Conservation (phyloP, 306 rosid genomes). For the Luffa acutangula region DNA sequence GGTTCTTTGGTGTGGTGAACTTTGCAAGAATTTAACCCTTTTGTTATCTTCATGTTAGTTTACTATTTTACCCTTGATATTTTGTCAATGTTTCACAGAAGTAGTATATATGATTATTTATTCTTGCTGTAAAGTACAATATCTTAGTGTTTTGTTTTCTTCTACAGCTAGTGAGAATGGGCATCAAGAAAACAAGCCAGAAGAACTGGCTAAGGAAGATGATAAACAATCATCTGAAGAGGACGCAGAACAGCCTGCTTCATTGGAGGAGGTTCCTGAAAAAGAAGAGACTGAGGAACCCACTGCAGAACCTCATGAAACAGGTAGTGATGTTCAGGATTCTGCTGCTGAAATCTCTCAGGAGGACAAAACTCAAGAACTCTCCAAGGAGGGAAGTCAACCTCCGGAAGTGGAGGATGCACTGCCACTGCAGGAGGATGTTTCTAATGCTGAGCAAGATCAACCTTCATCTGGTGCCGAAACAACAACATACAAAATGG, state of each 20-base stretch:
- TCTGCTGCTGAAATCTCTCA: conserved; percentile 25
- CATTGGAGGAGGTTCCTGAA: conserved; percentile 20
- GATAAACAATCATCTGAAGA: conserved; percentile 19
- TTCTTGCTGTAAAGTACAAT: not conserved
- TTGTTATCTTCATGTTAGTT: not conserved
- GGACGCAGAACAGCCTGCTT: conserved; percentile 20
- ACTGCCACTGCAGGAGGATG: conserved; percentile 39
- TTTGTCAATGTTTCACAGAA: not conserved
- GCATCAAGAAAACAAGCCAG: conserved; percentile 31
- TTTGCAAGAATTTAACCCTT: not conserved
- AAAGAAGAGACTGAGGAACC: conserved; percentile 15
- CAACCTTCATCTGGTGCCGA: conserved; percentile 28
- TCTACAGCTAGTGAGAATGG: conserved; percentile 58
- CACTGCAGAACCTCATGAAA: conserved; percentile 18
- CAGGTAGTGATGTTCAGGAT: conserved; percentile 17
- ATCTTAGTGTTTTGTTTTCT: not conserved
- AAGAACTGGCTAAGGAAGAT: conserved; percentile 22
- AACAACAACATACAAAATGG: conserved; percentile 42
- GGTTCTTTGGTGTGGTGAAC: not conserved
- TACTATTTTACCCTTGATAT: not conserved
- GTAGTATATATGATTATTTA: not conserved
- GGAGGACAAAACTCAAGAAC: conserved; percentile 31
- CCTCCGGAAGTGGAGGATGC: conserved; percentile 18
- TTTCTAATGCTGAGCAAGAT: conserved; percentile 15
- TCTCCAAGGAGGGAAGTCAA: conserved; percentile 26